Base-by-base conservation (phyloP, 1,284 basidiomycete species). In the Earliella scabrosa region DNA sequence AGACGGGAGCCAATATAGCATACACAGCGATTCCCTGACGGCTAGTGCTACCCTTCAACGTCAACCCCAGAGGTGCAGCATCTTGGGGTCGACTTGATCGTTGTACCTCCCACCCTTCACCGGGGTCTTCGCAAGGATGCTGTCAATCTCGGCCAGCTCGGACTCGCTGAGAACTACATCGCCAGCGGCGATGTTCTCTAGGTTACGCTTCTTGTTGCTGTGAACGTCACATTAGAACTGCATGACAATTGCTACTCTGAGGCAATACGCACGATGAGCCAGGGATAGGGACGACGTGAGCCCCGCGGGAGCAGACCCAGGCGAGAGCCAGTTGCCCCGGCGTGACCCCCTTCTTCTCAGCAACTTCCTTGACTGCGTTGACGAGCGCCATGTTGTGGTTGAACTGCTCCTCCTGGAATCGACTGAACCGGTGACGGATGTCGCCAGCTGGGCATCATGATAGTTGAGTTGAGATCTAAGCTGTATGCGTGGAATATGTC, bases 261-360 rank as follows among this genome's bases (percentile, higher is more conserved):
- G n/a, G n/a, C n/a, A n/a, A n/a, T n/a, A 24, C 76, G 45, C 51
- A 78, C 76, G 79, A 80, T 2, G 80, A 82, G 4, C 83, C 83
- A 1, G 83, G 82, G 41, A 86, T 77, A 0, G 83, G 82, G 47
- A 86, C 74, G 39, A 81, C 73, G 47, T 81, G 79, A 20, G 70
- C 68, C 14, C 77, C 80, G 43, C 79, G 74, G 2, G 74, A 68
- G 24, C 73, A 66, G 9, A 88, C 76, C 85, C 86, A 90, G 0
- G 87, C 85, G 34, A 90, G 74, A 34, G 78, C 76, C 13, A 90
- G 72, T 67, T 89, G 86, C 0, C 81, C 79, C 0, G 82, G 70
- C 0, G 82, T 82, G 26, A 83, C 66, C 0, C 74, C 75, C 68
- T 82, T 83, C 66, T 74, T 75, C 43, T 70, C 65, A 0, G 84